Evolutionary conservation across 2,329 filamentous ascomycete species (phyloP), one percentile per base, ranked within the genome.

Genomic region (Aulographum hederae): DNA sequence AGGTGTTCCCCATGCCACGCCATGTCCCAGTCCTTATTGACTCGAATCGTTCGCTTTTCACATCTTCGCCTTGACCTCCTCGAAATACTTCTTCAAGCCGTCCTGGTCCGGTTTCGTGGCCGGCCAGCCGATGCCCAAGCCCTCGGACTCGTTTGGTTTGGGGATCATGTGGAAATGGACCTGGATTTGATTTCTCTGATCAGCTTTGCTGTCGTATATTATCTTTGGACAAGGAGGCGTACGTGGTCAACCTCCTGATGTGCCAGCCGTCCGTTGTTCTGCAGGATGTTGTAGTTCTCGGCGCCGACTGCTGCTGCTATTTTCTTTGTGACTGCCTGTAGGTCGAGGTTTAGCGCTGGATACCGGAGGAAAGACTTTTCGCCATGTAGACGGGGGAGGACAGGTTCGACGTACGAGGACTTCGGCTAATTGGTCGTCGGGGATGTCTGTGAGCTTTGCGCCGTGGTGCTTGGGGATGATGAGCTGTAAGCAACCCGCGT

Each of bases 101-200:
- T 81, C 79, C 77, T 89, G 91, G 44, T 93, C 75, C 2, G 68
- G 67, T 38, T 62, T 54, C 56, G 80, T 67, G 39, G 73, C 61
- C 14, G 85, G 82, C 89, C 89, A 98, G 20, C 58, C 53, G 42
- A 95, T 65, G 4, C 67, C 72, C 32, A 98, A 61, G 5, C 89
- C 89, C 52, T 95, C 79, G 21, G 63, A 48, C 45, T 74, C 61
- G 46, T 81, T 91, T 32, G 89, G 86, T 65, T 98, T 98, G 21
- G 89, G 89, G 39, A 98, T 98, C 72, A 95, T 76, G 50, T 98
- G 89, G 56, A 98, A 86, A 53, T 94, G 85, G 42, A 91, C 78
- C 76, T 82, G 29, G 25, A 20, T 32, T 29, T 32, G 16, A 33
- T 17, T 4, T 26, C 5, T n/a, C 18, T 4, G 14, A 20, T 14